phyloP scores from a whole-genome alignment of 768 basidiomycete genomes.

The Brasilioporus rufonigricans region DNA sequence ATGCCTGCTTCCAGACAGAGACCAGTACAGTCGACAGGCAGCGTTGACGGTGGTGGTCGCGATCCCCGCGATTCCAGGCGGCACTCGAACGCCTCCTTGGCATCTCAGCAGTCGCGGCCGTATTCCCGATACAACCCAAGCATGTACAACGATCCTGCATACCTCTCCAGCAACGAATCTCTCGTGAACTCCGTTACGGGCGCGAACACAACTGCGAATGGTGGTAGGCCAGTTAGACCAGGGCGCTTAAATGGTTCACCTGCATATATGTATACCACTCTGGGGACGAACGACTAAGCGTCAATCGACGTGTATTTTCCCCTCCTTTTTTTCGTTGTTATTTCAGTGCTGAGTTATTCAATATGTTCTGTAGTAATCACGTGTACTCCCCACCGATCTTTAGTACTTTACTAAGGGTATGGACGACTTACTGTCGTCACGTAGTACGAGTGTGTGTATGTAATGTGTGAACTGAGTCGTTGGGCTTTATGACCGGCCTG shows the following conservation, averaged over 20 bases:
- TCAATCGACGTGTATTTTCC: not conserved
- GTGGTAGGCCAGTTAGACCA: conserved; percentile 18
- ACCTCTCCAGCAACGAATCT: conserved; percentile 28
- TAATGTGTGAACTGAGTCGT: too few relatives aligned
- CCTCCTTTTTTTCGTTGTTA: not conserved
- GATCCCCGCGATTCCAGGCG: conserved; percentile 13
- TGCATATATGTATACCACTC: conserved; percentile 14
- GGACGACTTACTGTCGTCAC: not conserved
- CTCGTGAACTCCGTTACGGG: conserved; percentile 23
- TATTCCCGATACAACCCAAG: conserved; percentile 21
- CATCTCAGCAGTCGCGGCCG: conserved; percentile 16
- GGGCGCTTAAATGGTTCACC: conserved; percentile 22
- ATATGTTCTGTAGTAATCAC: not conserved
- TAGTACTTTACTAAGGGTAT: not conserved
- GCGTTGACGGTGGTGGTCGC: conserved; percentile 10
- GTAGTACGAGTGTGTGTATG: not conserved
- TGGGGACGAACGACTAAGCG: conserved; percentile 14
- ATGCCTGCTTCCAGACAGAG: conserved; percentile 16
- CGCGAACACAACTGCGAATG: conserved; percentile 26
- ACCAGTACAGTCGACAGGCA: conserved; percentile 14
- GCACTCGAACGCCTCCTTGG: conserved; percentile 26
- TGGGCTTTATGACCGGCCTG: not conserved
- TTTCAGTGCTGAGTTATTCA: conserved; percentile 4
- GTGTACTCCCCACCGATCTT: conserved; percentile 5
- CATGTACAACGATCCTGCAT: conserved; percentile 27